phyloP scores from a whole-genome alignment of 2,329 filamentous ascomycete genomes.

The Escovopsis weberi region DNA sequence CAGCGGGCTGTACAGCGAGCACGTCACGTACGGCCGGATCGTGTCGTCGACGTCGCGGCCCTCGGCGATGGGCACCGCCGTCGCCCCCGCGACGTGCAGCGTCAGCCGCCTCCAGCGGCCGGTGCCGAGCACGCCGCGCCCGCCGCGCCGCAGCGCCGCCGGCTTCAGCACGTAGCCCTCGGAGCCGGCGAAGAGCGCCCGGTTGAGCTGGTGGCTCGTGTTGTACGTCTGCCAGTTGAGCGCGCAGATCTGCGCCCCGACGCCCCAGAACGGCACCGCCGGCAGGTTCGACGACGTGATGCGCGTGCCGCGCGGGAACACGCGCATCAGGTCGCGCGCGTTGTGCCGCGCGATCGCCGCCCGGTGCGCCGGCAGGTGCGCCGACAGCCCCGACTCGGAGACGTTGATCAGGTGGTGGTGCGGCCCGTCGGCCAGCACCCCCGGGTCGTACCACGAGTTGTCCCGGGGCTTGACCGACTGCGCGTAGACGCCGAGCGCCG shows the following conservation, averaged over 20 bases:
- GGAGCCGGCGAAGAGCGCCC: slow-evolving; percentile 50
- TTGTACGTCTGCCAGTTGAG: slow-evolving; percentile 59
- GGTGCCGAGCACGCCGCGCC: slow-evolving; percentile 32
- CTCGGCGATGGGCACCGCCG: slow-evolving; percentile 40
- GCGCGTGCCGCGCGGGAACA: slow-evolving; percentile 54
- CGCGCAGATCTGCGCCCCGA: slow-evolving; percentile 55
- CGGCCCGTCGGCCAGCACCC: slow-evolving; percentile 36
- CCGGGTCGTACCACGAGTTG: slow-evolving; percentile 47
- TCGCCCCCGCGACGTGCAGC: slow-evolving; percentile 47
- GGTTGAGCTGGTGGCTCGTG: slow-evolving; percentile 51
- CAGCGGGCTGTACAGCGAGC: slow-evolving; percentile 43
- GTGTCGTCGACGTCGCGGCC: slow-evolving; percentile 34
- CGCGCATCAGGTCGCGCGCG: slow-evolving; percentile 51
- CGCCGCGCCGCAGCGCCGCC: slow-evolving; percentile 39
- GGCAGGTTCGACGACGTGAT: slow-evolving; percentile 52
- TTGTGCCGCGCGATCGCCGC: slow-evolving; percentile 44
- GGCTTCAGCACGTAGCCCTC: slow-evolving; percentile 55
- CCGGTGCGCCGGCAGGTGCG: slow-evolving; percentile 32
- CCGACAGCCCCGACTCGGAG: slow-evolving; percentile 44
- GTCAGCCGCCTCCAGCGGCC: slow-evolving; percentile 34
- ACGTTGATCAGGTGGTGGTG: slow-evolving; percentile 56
- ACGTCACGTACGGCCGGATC: slow-evolving; percentile 51
- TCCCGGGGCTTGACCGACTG: slow-evolving; percentile 54
- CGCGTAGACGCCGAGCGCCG: slow-evolving; percentile 51
- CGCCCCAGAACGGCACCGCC: slow-evolving; percentile 49